Conservation (phyloP, 257 asterid genomes). For the Solanum sitiens region DNA sequence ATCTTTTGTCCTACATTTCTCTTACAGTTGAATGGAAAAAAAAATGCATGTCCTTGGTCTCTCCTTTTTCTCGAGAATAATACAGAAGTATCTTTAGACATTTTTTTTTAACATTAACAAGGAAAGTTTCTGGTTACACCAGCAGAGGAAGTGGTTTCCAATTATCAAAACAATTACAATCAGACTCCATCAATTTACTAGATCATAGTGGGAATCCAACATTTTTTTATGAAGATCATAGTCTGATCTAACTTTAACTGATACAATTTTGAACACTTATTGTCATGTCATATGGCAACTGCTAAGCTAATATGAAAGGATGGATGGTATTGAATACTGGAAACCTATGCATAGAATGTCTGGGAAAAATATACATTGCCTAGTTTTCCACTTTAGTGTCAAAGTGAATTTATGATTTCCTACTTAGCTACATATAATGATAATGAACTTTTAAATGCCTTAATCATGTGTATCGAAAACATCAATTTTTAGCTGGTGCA, state of each 20-base stretch:
- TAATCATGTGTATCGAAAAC: not conserved
- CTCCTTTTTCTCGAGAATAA: not conserved
- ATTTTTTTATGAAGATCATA: not conserved
- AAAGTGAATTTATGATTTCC: not conserved
- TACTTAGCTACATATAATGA: not conserved
- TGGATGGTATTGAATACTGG: not conserved
- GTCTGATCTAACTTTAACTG: not conserved
- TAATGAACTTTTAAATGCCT: not conserved
- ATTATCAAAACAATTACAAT: not conserved
- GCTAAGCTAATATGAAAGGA: not conserved
- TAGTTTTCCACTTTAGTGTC: not conserved
- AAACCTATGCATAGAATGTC: not conserved
- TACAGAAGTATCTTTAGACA: not conserved
- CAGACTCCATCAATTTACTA: not conserved
- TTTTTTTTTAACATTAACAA: not conserved
- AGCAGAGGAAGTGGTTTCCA: not conserved
- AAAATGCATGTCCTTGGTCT: not conserved
- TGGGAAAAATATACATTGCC: not conserved
- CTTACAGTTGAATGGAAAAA: not conserved
- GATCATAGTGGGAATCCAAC: not conserved
- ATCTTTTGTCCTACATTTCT: not conserved
- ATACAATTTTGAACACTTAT: not conserved
- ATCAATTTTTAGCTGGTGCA: not conserved
- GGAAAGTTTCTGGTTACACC: not conserved
- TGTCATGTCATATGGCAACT: not conserved